Evolutionary conservation across 306 rosid genomes (phyloP), one percentile per base, ranked within the genome.

Genomic region (Castanospermum australe): DNA sequence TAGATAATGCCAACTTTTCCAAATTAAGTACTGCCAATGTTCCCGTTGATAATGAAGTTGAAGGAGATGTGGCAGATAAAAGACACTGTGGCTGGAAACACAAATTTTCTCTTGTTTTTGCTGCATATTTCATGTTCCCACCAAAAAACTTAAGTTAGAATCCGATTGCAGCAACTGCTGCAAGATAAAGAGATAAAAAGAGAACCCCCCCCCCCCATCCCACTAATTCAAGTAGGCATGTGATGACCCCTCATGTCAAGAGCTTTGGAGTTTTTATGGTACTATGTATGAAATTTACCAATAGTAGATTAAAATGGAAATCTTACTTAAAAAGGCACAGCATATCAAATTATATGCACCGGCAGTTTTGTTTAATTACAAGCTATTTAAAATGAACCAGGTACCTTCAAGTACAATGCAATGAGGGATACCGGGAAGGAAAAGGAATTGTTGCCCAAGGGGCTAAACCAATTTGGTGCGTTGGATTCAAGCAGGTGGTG

Each of bases 41-140:
- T 82, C 79, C 88, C 4, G 70, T 62, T 44, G 89, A 79, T 64
- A 84, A 71, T 38, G 88, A 79, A 47, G 91, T 80, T 62, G 93
- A 83, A 33, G 87, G 78, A 6, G 95, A 66, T 1, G 94, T 9
- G 6, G 93, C 48, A n/a, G 94, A 91, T 71, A 91, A 59, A 57
- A 86, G 32, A 76, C 92, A 91, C 51, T 89, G 92, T 48, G 93
- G 82, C n/a, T 84, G 82, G 57, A 81, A 85, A 80, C 81, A 75
- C 66, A 79, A 65, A 68, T 82, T 81, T 28, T 84, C 87, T 84
- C 93, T 87, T 68, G 76, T 30, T 80, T 82, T 94, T 47, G 88
- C 92, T 92, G 97, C 94, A 87, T 44, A 63, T 33, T 76, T 75
- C 20, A 24, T 55, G 25, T 38, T 54, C 21, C 77, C n/a, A 75